A percentile compares a stretch with the other conserved stretches of the same genome.
Evolutionary conservation across 75 land plant species (phyloP).

Genomic region (Isoetes taiwanensis): DNA sequence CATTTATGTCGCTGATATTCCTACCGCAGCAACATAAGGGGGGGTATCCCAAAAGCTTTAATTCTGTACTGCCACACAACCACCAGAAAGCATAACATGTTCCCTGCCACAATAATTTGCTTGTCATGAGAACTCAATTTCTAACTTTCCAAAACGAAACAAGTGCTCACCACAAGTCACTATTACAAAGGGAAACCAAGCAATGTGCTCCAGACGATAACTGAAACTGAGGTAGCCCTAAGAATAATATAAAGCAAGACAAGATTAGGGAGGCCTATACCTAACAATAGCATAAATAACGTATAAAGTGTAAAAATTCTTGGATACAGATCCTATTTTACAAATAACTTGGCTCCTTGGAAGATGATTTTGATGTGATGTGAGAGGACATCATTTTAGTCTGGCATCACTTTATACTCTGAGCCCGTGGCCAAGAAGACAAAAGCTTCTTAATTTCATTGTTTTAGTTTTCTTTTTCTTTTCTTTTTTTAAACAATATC

Average conservation of each 20-base stretch:
- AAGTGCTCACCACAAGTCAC: conserved; percentile 41
- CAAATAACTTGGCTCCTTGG: not conserved
- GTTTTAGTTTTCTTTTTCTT: no score
- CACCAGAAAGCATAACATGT: conserved; percentile 44
- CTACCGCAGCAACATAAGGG: conserved; percentile 35
- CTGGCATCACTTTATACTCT: not conserved
- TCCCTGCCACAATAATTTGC: conserved; percentile 21
- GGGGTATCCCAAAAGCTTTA: conserved; percentile 20
- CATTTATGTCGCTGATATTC: not conserved
- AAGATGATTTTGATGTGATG: not conserved
- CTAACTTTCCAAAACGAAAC: not conserved
- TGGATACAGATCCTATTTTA: not conserved
- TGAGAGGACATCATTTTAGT: not conserved
- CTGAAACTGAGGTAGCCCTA: conserved; percentile 62
- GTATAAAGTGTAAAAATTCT: not conserved
- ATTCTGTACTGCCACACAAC: conserved; percentile 39
- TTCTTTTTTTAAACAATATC: no score
- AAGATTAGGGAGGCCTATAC: not conserved
- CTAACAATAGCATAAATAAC: not conserved
- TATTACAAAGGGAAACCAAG: conserved; percentile 49
- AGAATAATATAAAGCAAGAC: not conserved
- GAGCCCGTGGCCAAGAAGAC: no score
- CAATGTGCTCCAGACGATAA: conserved; percentile 58
- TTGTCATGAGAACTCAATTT: not conserved
- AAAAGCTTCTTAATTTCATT: no score